Evolutionary conservation across 306 rosid genomes (phyloP).

Genomic region (Quercus suber): DNA sequence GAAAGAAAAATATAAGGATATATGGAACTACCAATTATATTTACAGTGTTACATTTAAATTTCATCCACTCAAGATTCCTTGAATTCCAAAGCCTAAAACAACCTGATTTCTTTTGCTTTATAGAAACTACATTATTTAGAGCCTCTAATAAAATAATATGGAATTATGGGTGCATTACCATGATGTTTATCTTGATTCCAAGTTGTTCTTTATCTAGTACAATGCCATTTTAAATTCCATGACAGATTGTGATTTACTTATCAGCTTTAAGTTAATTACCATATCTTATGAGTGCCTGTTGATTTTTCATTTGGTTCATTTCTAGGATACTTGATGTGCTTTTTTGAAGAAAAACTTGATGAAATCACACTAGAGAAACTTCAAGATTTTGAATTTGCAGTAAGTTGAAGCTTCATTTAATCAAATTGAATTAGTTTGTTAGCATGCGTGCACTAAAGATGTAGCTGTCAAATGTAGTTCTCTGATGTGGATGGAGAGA

Average conservation of each 20-base stretch:
- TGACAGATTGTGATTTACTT: neutral
- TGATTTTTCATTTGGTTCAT: slow-evolving; percentile 20
- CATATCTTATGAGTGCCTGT: slow-evolving; percentile 2
- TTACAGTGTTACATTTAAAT: no score
- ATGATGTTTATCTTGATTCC: neutral
- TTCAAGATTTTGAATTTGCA: slow-evolving; percentile 72
- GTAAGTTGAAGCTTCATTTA: slow-evolving; percentile 49
- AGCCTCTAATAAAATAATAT: no score
- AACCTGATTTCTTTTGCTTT: no score
- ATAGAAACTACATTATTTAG: no score
- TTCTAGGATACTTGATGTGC: slow-evolving; percentile 87
- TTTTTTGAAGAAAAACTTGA: slow-evolving; percentile 74
- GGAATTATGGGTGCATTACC: neutral
- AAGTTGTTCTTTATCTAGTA: neutral
- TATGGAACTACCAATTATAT: no score
- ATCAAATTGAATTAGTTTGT: neutral
- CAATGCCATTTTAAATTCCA: neutral
- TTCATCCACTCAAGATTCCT: no score
- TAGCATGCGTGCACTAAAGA: slow-evolving; percentile 16
- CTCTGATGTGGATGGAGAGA: slow-evolving; percentile 84
- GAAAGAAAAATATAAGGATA: no score
- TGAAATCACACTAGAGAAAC: slow-evolving; percentile 56
- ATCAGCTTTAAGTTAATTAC: neutral
- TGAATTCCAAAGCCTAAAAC: no score
- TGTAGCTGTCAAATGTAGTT: slow-evolving; percentile 53